Base-by-base conservation (phyloP, 1,284 basidiomycete species). In the Heterobasidion parviporum region DNA sequence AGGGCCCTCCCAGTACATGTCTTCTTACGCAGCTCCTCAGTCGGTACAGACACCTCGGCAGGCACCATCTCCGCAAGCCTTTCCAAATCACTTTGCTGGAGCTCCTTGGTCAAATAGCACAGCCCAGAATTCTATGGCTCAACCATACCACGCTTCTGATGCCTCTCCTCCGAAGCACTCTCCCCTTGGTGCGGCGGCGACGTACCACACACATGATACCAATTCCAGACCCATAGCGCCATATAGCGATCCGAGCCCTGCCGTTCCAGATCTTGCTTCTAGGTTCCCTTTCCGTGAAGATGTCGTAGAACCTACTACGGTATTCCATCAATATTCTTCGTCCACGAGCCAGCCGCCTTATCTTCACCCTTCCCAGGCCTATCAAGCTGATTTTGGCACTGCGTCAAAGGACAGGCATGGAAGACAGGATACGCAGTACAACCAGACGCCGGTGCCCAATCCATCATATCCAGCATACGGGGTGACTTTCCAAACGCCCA, bases 281-380 rank as follows among this genome's bases (percentile, higher is more conserved):
- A 48, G 45, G 4, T 61, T 61, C 46, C 60, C 60, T 32, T 54
- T 60, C 16, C 50, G 56, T 50, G 59, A 60, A 44, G 59, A 60
- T 26, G n/a, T 41, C 38, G n/a, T 41, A n/a, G 38, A 41, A 41
- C 38, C 36, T 16, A 20, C 15, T 7, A 20, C 47, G 8, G 47
- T 20, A 48, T 55, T 53, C 50, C 57, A 36, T 45, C 58, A 41
- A 35, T n/a, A 59, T 38, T 20, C 51, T 16, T 35, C 33, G 35
- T 41, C 38, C n/a, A 12, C n/a, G 12, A 41, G 12, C 38, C 38
- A 10, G 10, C n/a, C 38, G 14, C 34, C n/a, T 10, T 34, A 32
- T 35, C 50, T 34, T 14, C 50, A 33, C 10, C 15, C 50, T 36
- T 33, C 20, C 6, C 20, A 51, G 26, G 15, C 50, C 15, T 16